Evolutionary conservation across 2,329 filamentous ascomycete species (phyloP).

Genomic region (Neodidymelliopsis sp.): DNA sequence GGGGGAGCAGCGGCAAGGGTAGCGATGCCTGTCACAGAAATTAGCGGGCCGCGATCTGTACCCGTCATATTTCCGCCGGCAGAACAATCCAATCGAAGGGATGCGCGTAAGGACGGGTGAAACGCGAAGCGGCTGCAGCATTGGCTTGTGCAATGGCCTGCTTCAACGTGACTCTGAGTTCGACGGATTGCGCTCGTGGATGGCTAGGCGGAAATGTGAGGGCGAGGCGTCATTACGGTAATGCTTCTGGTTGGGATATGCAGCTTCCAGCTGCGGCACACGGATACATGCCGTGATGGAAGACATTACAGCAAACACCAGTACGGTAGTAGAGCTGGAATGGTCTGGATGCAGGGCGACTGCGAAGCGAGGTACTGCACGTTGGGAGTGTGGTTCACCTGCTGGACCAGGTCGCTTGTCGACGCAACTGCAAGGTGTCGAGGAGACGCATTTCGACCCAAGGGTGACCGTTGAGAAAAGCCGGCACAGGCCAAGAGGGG

Average conservation of each 20-base stretch:
- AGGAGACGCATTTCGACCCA: background rate
- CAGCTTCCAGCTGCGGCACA: background rate
- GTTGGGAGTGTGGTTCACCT: background rate
- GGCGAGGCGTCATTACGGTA: conserved; percentile 5
- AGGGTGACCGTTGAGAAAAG: conserved; percentile 8
- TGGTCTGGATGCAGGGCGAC: background rate
- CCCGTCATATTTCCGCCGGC: conserved; percentile 17
- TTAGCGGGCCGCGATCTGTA: conserved; percentile 25
- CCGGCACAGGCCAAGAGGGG: conserved; percentile 17
- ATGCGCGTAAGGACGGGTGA: conserved; percentile 21
- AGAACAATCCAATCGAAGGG: conserved; percentile 28
- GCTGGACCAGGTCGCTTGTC: background rate
- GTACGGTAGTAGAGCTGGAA: background rate
- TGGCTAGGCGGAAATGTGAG: conserved; percentile 21
- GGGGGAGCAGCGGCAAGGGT: conserved; percentile 19
- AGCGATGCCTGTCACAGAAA: conserved; percentile 18
- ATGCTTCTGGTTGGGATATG: conserved; percentile 1
- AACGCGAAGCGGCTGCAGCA: conserved; percentile 28
- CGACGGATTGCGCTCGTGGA: conserved; percentile 10
- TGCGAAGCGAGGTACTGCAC: background rate
- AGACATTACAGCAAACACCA: background rate
- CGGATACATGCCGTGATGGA: background rate
- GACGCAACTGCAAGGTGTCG: conserved; percentile 3
- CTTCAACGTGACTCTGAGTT: conserved; percentile 25
- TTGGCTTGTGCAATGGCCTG: conserved; percentile 25